These are phyloP conservation scores for Radiomyces spectabilis DNA, from an alignment of 192 early-diverging fungal species.

Conservation along the genomic window DNA sequence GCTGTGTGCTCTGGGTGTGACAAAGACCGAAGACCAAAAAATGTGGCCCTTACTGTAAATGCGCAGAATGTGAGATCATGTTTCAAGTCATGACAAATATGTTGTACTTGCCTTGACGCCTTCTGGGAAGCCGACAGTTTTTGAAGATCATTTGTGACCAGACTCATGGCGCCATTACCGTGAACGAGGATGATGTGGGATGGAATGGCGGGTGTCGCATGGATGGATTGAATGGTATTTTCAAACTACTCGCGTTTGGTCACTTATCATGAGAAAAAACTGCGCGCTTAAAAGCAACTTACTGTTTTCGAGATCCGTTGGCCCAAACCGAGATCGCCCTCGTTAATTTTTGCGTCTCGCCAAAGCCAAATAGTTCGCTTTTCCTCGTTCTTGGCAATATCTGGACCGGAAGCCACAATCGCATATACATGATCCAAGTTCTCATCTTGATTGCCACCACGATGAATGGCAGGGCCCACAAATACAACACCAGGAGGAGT, in stretches of 20 bases:
- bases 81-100: not conserved
- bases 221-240: slow-evolving; percentile 32
- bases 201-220: slow-evolving; percentile 32
- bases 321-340: slow-evolving; percentile 12
- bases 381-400: slow-evolving; percentile 38
- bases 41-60: slow-evolving; percentile 5
- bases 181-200: slow-evolving; percentile 35
- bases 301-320: slow-evolving; percentile 26
- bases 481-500: slow-evolving; percentile 41
- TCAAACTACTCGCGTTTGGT: slow-evolving; percentile 46
- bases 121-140: slow-evolving; percentile 31
- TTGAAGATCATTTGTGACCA: slow-evolving; percentile 37
- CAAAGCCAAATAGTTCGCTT: slow-evolving; percentile 42
- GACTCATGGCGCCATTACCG: slow-evolving; percentile 29
- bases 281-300: not conserved
- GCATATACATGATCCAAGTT: slow-evolving; percentile 34
- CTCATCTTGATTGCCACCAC: slow-evolving; percentile 10
- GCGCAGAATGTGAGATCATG: too few relatives aligned
- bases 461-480: slow-evolving; percentile 31
- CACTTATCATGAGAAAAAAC: not conserved
- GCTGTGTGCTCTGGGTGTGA: slow-evolving; percentile 21
- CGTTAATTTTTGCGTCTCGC: slow-evolving; percentile 20
- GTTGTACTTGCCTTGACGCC: slow-evolving; percentile 3
- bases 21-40: slow-evolving; percentile 34
- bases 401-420: slow-evolving; percentile 38